Percentiles rank a stretch among this genome's conserved stretches.
These are phyloP conservation scores for Ensete ventricosum DNA, from an alignment of 176 grass and related monocot genomes.

Conservation along the genomic window DNA sequence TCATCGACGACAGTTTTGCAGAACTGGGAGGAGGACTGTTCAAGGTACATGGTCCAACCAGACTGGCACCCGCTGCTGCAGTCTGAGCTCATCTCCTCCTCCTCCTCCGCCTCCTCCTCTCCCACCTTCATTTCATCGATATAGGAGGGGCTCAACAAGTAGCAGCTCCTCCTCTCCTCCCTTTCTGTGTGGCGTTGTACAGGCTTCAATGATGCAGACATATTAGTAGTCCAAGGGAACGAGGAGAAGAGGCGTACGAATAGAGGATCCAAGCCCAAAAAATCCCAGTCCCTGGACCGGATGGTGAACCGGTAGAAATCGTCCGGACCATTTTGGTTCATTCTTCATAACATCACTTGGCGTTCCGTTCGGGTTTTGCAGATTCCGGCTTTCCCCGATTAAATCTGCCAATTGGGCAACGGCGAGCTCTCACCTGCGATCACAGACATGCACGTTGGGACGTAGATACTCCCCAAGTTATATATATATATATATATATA, in stretches of 20 bases:
- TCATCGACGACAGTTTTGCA: no score
- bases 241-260: background rate
- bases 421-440: background rate
- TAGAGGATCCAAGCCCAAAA: background rate
- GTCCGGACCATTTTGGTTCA: no score
- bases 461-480: no score
- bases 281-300: background rate
- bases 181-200: background rate
- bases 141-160: background rate
- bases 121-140: constrained; percentile 24
- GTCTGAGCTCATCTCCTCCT: constrained; percentile 38
- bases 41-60: constrained; percentile 91
- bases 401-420: constrained; percentile 25
- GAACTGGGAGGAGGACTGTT: background rate
- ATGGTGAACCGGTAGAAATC: no score
- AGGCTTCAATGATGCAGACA: background rate
- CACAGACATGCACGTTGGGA: background rate
- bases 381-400: background rate
- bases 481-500: no score
- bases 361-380: no score
- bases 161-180: background rate
- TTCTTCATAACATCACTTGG: no score
- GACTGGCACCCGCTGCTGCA: constrained; percentile 96
- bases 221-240: background rate
- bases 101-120: constrained; percentile 19